A percentile compares a stretch with the other conserved stretches of the same genome.
Conservation (phyloP, 139 green algal species). For the Tetraselmis striata region DNA sequence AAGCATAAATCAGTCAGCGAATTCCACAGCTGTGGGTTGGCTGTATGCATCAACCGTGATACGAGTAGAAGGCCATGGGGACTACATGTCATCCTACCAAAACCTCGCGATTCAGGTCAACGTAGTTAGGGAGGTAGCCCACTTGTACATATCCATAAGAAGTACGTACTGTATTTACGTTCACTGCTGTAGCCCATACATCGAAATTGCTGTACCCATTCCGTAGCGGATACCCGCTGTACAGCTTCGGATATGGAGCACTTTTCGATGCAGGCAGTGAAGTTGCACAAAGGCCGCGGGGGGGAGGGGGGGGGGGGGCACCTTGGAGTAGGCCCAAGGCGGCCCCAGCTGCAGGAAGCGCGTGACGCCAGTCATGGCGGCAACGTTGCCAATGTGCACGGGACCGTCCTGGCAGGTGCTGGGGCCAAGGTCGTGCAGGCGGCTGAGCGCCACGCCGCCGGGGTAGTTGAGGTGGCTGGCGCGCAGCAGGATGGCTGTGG, state of each 20-base stretch:
- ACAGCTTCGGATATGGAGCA: background rate
- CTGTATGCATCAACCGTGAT: no score
- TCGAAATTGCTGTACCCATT: conserved; percentile 6
- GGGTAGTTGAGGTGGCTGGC: conserved; percentile 56
- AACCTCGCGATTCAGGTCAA: no score
- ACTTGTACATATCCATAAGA: conserved; percentile 4
- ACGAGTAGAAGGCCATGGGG: no score
- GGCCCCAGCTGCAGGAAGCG: conserved; percentile 44
- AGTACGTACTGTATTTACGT: conserved; percentile 13
- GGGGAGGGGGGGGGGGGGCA: background rate
- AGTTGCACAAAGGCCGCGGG: background rate
- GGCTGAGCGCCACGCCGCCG: conserved; percentile 44
- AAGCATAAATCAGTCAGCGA: no score
- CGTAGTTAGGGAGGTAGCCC: background rate
- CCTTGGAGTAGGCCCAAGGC: conserved; percentile 55
- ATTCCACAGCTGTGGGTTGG: no score
- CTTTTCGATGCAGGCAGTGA: background rate
- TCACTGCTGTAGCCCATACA: conserved; percentile 8
- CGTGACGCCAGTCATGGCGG: conserved; percentile 69
- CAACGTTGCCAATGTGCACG: conserved; percentile 58
- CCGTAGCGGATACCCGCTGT: conserved; percentile 8
- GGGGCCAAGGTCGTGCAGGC: conserved; percentile 31
- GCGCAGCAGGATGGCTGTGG: conserved; percentile 1
- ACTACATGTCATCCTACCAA: no score
- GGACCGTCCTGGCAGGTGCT: background rate